phyloP scores from a whole-genome alignment of 768 basidiomycete species.

The Asterophora parasitica region DNA sequence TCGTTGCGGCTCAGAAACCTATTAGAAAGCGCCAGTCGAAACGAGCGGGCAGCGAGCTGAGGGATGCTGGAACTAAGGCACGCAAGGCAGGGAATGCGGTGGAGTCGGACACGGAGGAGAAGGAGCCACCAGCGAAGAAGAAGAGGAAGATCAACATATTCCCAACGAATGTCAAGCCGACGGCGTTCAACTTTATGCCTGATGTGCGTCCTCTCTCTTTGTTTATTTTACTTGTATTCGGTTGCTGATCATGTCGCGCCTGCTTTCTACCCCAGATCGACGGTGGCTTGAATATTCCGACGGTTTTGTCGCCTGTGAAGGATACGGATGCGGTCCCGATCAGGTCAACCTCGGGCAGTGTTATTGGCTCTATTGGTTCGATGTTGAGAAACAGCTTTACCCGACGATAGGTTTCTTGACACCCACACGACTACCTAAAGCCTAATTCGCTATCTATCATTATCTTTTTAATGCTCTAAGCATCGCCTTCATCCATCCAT shows the following conservation, averaged over 20 bases:
- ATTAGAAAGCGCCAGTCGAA: slow-evolving; percentile 10
- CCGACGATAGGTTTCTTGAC: slow-evolving; percentile 6
- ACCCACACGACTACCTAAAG: no score
- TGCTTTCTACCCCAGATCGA: slow-evolving; percentile 23
- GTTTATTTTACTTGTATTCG: not conserved
- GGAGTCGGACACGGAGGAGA: slow-evolving; percentile 10
- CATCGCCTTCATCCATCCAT: no score
- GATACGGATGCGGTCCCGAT: slow-evolving; percentile 45
- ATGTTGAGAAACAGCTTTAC: slow-evolving; percentile 20
- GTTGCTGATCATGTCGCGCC: not conserved
- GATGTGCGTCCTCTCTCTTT: slow-evolving; percentile 22
- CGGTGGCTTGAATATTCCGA: slow-evolving; percentile 57
- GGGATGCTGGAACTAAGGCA: not conserved
- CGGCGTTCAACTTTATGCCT: slow-evolving; percentile 42
- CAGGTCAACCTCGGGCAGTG: slow-evolving; percentile 34
- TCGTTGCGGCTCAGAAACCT: slow-evolving; percentile 10
- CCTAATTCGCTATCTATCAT: no score
- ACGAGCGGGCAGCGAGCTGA: slow-evolving; percentile 2
- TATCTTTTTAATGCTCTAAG: no score
- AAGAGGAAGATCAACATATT: slow-evolving; percentile 73
- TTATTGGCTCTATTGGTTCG: slow-evolving; percentile 21
- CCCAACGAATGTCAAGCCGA: slow-evolving; percentile 32
- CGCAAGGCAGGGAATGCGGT: slow-evolving; percentile 12
- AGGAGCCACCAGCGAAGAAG: slow-evolving; percentile 42
- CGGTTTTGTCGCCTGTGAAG: slow-evolving; percentile 62